Evolutionary conservation across 257 asterid genomes (phyloP).

Genomic region (Plantago major): DNA sequence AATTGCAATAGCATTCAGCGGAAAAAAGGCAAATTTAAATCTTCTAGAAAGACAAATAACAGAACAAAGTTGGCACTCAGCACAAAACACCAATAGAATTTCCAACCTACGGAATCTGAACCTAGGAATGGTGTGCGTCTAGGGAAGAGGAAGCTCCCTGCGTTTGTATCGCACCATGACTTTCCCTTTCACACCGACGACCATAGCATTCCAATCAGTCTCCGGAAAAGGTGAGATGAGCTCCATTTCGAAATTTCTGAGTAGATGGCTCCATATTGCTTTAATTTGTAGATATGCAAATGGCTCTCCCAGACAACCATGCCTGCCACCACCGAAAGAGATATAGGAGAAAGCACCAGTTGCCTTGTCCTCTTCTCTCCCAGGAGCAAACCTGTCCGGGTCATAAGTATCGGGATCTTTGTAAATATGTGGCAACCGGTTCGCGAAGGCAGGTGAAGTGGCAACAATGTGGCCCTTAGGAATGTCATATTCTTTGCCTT

Average conservation of each 20-base stretch:
- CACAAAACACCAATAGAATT: background rate
- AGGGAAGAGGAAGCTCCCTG: conserved; percentile 21
- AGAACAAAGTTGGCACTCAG: conserved; percentile 1
- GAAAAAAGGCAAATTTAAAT: background rate
- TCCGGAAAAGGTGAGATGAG: conserved; percentile 37
- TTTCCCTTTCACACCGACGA: conserved; percentile 53
- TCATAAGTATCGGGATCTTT: conserved; percentile 70
- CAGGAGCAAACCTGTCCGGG: conserved; percentile 82
- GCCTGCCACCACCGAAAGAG: conserved; percentile 95
- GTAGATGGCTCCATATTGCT: conserved; percentile 94
- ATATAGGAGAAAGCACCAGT: conserved; percentile 91
- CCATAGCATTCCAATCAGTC: conserved; percentile 63
- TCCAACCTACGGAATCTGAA: conserved; percentile 12
- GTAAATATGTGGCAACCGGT: conserved; percentile 57
- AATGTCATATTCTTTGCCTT: conserved; percentile 70
- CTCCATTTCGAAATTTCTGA: conserved; percentile 75
- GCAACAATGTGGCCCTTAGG: conserved; percentile 62
- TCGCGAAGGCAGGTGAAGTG: conserved; percentile 55
- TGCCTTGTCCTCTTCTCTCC: conserved; percentile 89
- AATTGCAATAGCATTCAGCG: background rate
- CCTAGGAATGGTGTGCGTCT: background rate
- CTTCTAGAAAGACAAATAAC: background rate
- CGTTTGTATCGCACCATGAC: conserved; percentile 57
- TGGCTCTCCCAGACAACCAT: conserved; percentile 94
- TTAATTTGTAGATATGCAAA: conserved; percentile 91